Conservation (phyloP, 371 early-diverging fungal species). For the Circinella umbellata region DNA sequence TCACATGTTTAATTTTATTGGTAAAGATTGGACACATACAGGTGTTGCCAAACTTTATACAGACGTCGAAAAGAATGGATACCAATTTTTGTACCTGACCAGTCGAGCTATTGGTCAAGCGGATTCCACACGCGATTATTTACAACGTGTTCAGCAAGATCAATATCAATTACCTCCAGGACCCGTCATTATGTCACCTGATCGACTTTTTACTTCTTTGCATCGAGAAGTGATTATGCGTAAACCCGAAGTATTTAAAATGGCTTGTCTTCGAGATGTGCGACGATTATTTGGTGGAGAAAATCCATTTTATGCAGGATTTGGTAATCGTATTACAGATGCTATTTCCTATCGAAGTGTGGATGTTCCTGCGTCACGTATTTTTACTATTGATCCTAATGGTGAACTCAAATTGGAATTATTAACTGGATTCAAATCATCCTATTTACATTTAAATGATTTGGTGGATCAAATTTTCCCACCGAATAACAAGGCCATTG, state of each 20-base stretch:
- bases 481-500: slow-evolving; percentile 50
- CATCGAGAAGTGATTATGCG: slow-evolving; percentile 93
- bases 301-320: slow-evolving; percentile 95
- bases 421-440: slow-evolving; percentile 76
- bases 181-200: slow-evolving; percentile 95
- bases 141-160: slow-evolving; percentile 88
- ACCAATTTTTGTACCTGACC: slow-evolving; percentile 94
- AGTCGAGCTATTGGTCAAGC: slow-evolving; percentile 95
- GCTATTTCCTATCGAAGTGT: slow-evolving; percentile 94
- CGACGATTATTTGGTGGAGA: slow-evolving; percentile 75
- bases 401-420: slow-evolving; percentile 94
- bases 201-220: slow-evolving; percentile 90
- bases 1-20: slow-evolving; percentile 95
- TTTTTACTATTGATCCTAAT: slow-evolving; percentile 93
- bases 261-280: slow-evolving; percentile 91
- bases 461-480: slow-evolving; percentile 97
- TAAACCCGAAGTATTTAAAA: slow-evolving; percentile 97
- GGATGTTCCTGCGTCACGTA: slow-evolving; percentile 87
- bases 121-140: slow-evolving; percentile 87
- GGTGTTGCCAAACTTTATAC: slow-evolving; percentile 96
- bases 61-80: slow-evolving; percentile 92
- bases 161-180: slow-evolving; percentile 91
- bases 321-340: slow-evolving; percentile 93
- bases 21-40: slow-evolving; percentile 97
- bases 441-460: slow-evolving; percentile 86